Percentiles rank a stretch among this genome's conserved stretches.
Conservation (phyloP, 2,329 filamentous ascomycete species). For the Dactylellina drechsleri region DNA sequence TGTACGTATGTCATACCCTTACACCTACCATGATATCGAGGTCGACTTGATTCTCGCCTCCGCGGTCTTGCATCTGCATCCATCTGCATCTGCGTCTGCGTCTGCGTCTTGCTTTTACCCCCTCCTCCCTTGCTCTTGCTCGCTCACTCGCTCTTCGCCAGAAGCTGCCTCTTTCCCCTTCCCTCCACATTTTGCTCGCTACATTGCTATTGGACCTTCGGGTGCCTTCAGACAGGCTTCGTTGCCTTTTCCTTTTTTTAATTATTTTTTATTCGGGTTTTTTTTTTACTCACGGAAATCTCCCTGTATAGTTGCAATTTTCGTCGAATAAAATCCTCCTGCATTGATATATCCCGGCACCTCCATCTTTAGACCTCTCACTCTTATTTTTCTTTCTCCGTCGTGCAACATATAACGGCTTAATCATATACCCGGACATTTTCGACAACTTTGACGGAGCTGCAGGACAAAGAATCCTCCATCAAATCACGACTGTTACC, state of each 20-base stretch:
- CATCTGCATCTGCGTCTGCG: slow-evolving; percentile 16
- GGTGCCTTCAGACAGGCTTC: slow-evolving; percentile 23
- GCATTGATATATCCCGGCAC: slow-evolving; percentile 40
- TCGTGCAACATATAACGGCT: slow-evolving; percentile 51
- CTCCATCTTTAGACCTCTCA: slow-evolving; percentile 33
- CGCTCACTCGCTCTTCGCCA: slow-evolving; percentile 38
- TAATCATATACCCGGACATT: slow-evolving; percentile 13
- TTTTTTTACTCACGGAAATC: slow-evolving; percentile 39
- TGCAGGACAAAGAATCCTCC: slow-evolving; percentile 14
- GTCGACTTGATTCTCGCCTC: neutral
- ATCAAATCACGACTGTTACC: slow-evolving; percentile 34
- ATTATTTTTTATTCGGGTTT: neutral
- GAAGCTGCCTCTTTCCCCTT: slow-evolving; percentile 32
- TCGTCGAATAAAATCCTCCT: slow-evolving; percentile 50
- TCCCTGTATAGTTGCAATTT: slow-evolving; percentile 43
- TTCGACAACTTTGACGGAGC: neutral
- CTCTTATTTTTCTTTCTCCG: slow-evolving; percentile 19
- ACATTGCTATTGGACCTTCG: slow-evolving; percentile 52
- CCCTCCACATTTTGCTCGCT: slow-evolving; percentile 47
- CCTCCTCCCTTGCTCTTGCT: slow-evolving; percentile 25
- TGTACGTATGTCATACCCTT: neutral
- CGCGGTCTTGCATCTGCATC: slow-evolving; percentile 7
- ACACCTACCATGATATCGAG: neutral
- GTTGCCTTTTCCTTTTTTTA: slow-evolving; percentile 14
- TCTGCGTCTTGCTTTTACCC: slow-evolving; percentile 23